Conservation (phyloP, 352 stramenopile species). For the Globisporangium lucens region DNA sequence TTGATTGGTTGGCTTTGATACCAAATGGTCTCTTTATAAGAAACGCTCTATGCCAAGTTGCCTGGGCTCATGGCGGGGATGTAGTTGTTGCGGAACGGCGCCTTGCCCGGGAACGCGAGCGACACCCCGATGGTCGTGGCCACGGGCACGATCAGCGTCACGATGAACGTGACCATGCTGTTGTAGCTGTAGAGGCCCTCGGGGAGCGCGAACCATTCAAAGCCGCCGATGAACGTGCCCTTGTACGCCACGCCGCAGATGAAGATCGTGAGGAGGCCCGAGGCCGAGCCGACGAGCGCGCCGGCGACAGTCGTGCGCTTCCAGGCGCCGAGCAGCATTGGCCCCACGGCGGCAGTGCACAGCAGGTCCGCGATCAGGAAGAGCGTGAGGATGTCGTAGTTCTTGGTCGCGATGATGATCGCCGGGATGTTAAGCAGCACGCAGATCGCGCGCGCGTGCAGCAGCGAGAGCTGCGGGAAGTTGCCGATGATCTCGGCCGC, state of each 20-base stretch:
- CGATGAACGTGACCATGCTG: constrained; percentile 83
- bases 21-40: too few relatives aligned
- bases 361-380: constrained; percentile 77
- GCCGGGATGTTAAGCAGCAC: constrained; percentile 69
- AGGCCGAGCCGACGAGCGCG: constrained; percentile 45
- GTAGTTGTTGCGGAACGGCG: constrained; percentile 25
- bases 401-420: constrained; percentile 60
- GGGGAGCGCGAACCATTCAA: constrained; percentile 73
- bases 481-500: constrained; percentile 67
- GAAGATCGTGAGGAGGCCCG: constrained; percentile 71
- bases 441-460: constrained; percentile 53
- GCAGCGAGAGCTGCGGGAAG: constrained; percentile 56
- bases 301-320: constrained; percentile 37
- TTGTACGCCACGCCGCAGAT: constrained; percentile 52
- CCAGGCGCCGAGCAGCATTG: constrained; percentile 69
- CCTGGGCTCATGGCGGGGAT: constrained; percentile 23
- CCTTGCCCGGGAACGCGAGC: constrained; percentile 32
- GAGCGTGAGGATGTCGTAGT: constrained; percentile 67
- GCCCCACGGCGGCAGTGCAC: constrained; percentile 66
- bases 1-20: background rate
- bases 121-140: constrained; percentile 55
- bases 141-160: constrained; percentile 59
- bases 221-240: constrained; percentile 66
- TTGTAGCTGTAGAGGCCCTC: constrained; percentile 72
- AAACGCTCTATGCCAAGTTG: constrained; percentile 15